phyloP scores from a whole-genome alignment of 2,329 filamentous ascomycete species.

The Dryadomyces quercus-mongolicae region DNA sequence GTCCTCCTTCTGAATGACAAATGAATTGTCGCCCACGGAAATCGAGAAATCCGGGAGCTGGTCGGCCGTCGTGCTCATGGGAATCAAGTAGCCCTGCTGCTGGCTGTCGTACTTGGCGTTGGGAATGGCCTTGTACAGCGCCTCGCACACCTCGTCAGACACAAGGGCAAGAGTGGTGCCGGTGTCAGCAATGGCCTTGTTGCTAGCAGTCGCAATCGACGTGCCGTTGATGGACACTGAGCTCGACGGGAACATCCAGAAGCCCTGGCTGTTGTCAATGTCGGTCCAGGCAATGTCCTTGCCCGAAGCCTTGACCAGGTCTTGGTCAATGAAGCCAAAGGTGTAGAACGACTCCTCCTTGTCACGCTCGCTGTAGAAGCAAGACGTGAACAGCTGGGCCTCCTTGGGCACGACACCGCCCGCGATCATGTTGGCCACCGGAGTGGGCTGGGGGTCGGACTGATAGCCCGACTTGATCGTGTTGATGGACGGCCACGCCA shows the following conservation, averaged over 20 bases:
- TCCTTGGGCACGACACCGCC: constrained; percentile 31
- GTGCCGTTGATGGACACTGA: constrained; percentile 46
- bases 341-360: constrained; percentile 52
- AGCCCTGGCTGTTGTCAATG: constrained; percentile 52
- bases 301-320: constrained; percentile 40
- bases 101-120: constrained; percentile 42
- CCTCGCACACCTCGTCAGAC: constrained; percentile 45
- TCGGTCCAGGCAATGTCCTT: constrained; percentile 43
- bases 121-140: constrained; percentile 52
- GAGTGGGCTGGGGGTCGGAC: constrained; percentile 42
- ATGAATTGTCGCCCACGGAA: constrained; percentile 48
- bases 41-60: constrained; percentile 49
- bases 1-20: constrained; percentile 50
- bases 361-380: constrained; percentile 46
- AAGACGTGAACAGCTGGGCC: constrained; percentile 50
- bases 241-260: constrained; percentile 53
- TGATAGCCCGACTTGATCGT: constrained; percentile 32
- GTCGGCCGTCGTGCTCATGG: constrained; percentile 34
- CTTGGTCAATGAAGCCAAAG: constrained; percentile 58
- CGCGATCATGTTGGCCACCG: constrained; percentile 58
- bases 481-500: constrained; percentile 54
- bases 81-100: constrained; percentile 54
- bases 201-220: constrained; percentile 34
- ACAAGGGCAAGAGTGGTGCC: constrained; percentile 58
- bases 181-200: constrained; percentile 60